Conservation (phyloP, 306 rosid genomes). For the Nissolia schottii region DNA sequence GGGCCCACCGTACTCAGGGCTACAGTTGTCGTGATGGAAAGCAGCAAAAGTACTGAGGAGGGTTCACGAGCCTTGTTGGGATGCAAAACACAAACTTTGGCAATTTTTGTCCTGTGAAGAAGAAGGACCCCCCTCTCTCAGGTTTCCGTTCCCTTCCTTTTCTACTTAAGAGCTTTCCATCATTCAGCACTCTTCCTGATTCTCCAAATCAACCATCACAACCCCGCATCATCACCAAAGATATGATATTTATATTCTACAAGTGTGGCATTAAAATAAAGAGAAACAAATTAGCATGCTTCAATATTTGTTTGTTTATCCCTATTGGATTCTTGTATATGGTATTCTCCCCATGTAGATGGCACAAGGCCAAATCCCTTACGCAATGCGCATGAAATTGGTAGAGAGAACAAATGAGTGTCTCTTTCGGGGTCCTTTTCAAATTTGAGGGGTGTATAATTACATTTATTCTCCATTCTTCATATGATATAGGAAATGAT, state of each 20-base stretch:
- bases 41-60: not conserved
- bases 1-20: slow-evolving; percentile 16
- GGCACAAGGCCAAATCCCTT: not conserved
- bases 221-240: not conserved
- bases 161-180: not conserved
- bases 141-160: not conserved
- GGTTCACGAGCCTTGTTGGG: slow-evolving; percentile 37
- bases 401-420: slow-evolving; percentile 19
- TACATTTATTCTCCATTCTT: slow-evolving; percentile 33
- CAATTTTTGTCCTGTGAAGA: not conserved
- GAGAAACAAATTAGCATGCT: slow-evolving; percentile 1
- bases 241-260: not conserved
- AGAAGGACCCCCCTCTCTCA: not conserved
- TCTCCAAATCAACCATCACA: not conserved
- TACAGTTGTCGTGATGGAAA: slow-evolving; percentile 13
- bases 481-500: not conserved
- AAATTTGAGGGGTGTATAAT: slow-evolving; percentile 27
- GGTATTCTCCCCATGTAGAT: not conserved
- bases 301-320: not conserved
- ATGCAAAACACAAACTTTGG: slow-evolving; percentile 15
- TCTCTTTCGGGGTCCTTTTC: slow-evolving; percentile 40
- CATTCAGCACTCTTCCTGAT: not conserved
- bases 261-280: not conserved
- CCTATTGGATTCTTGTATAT: slow-evolving; percentile 14
- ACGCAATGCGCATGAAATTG: not conserved